Evolutionary conservation across 306 rosid species (phyloP), one percentile per base, ranked within the genome.

Genomic region (Quercus ilex): DNA sequence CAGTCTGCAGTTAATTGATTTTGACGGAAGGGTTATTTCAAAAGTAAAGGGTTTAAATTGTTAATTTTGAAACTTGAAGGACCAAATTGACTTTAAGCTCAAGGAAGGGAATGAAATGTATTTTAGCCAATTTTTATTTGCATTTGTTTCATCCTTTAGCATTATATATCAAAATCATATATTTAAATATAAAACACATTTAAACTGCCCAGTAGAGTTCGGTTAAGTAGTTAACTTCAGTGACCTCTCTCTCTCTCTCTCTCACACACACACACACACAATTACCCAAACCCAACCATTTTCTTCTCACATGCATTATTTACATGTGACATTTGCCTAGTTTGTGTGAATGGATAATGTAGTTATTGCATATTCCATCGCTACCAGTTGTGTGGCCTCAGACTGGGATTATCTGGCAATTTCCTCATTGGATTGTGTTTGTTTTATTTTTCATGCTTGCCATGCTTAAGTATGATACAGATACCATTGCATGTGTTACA

Each of bases 371-470:
- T 59, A 26, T 23, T 19, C 8, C 72, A 68, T 68, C 10, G 8
- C 71, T 33, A 49, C 68, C 3, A 15, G 64, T 23, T 18, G 38
- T 55, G 51, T 49, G 69, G 49, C 7, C 19, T 7, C 14, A 11
- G 43, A 4, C 41, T 18, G 17, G 56, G 49, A 1, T 41, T 28
- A n/a, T 21, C 46, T 41, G 18, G 63, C 35, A 70, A 9, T 77
- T 59, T 67, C 55, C 43, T 64, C 55, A 6, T 20, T 77, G 15
- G n/a, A 77, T 18, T 64, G n/a, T 14, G 49, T 55, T 85, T 78
- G 55, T 49, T 69, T 51, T 55, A 43, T 55, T 19, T 79, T 23
- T 55, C 5, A 38, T 13, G 43, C 58, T 68, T 74, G 52, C 15
- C 17, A 9, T 33, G 72, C 4, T 35, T 19, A 33, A 68, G 51